Evolutionary conservation across 331 rosid species (phyloP).

Genomic region (Quercus tomentella): DNA sequence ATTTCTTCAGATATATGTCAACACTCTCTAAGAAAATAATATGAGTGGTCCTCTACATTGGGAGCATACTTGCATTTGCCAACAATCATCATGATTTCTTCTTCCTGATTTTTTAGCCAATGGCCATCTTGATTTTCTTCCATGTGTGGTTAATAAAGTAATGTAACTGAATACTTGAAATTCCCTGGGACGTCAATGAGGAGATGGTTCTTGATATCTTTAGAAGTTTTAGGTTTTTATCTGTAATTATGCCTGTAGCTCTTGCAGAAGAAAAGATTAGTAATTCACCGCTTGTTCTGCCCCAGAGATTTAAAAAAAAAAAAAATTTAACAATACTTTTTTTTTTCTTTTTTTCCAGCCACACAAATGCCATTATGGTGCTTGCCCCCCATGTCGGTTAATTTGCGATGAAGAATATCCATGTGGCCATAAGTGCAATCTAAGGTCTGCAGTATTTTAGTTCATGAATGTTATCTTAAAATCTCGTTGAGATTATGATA

Average conservation of each 20-base stretch:
- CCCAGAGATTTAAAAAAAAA: not conserved
- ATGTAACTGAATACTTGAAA: not conserved
- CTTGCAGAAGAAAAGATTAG: not conserved
- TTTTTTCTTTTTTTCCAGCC: slow-evolving; percentile 48
- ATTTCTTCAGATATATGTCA: not conserved
- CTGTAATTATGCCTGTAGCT: not conserved
- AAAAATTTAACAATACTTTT: slow-evolving; percentile 8
- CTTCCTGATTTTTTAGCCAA: not conserved
- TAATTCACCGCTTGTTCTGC: not conserved
- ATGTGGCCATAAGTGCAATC: slow-evolving; percentile 84
- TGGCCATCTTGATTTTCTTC: not conserved
- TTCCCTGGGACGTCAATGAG: not conserved
- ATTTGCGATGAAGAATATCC: slow-evolving; percentile 74
- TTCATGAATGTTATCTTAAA: not conserved
- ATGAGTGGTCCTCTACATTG: not conserved
- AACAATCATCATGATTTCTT: not conserved
- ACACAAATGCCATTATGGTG: slow-evolving; percentile 97
- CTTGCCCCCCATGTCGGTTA: slow-evolving; percentile 76
- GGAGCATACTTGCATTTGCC: not conserved
- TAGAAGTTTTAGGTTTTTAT: not conserved
- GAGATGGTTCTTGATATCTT: not conserved
- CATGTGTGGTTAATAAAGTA: not conserved
- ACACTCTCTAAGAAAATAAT: not conserved
- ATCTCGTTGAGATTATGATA: not conserved
- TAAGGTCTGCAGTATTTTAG: slow-evolving; percentile 51